These are phyloP conservation scores for Eutypa lata DNA, from an alignment of 2,329 filamentous ascomycete species.

Conservation along the genomic window DNA sequence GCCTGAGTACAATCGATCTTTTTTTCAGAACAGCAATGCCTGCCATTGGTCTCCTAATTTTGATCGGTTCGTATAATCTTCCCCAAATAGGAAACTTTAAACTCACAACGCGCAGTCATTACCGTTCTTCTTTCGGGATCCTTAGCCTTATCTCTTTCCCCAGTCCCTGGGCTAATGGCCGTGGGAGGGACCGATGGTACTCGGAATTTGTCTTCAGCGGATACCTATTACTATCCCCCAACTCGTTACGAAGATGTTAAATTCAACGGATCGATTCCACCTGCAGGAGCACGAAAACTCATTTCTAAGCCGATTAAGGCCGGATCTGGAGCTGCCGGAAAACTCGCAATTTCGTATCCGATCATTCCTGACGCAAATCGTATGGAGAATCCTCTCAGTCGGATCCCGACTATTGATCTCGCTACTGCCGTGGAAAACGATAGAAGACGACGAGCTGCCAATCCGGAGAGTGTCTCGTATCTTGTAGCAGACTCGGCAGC, in stretches of 20 bases:
- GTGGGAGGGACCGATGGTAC: slow-evolving; percentile 32
- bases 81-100: not conserved
- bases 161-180: slow-evolving; percentile 37
- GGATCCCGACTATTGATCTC: slow-evolving; percentile 44
- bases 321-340: slow-evolving; percentile 33
- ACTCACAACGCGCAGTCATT: slow-evolving; percentile 29
- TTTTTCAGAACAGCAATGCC: slow-evolving; percentile 48
- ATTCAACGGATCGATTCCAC: slow-evolving; percentile 16
- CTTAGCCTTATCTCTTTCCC: slow-evolving; percentile 29
- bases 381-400: slow-evolving; percentile 21
- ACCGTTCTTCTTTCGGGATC: slow-evolving; percentile 37
- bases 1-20: slow-evolving; percentile 39
- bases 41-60: slow-evolving; percentile 44
- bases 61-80: slow-evolving; percentile 42
- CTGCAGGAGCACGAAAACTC: slow-evolving; percentile 11
- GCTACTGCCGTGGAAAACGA: slow-evolving; percentile 46
- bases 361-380: slow-evolving; percentile 32
- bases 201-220: slow-evolving; percentile 39
- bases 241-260: slow-evolving; percentile 50
- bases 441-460: slow-evolving; percentile 37
- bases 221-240: slow-evolving; percentile 40
- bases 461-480: slow-evolving; percentile 25
- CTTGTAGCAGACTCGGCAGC: slow-evolving; percentile 34
- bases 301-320: slow-evolving; percentile 36
- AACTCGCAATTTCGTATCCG: slow-evolving; percentile 48